Conservation (phyloP, 805 yeast species). For the Cyberlindnera mycetangii region DNA sequence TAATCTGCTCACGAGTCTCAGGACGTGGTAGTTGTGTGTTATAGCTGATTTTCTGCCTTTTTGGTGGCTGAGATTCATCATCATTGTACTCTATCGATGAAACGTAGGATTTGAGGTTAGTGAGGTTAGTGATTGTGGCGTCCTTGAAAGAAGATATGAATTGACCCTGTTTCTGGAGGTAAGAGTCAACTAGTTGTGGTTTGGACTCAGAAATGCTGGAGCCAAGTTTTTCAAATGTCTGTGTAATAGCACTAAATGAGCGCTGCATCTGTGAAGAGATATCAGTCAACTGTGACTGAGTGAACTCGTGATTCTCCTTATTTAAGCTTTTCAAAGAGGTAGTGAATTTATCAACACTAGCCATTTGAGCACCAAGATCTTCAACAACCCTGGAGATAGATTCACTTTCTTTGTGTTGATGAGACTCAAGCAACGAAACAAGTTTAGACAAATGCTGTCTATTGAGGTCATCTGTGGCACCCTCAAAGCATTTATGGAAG, state of each 20-base stretch:
- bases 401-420: conserved; percentile 5
- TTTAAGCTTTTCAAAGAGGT: conserved; percentile 13
- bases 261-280: conserved; percentile 15
- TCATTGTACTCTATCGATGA: conserved; percentile 7
- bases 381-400: conserved; percentile 1
- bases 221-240: conserved; percentile 13
- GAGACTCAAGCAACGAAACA: conserved; percentile 17
- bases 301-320: conserved; percentile 15
- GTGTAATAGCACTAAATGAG: conserved; percentile 15
- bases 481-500: background rate
- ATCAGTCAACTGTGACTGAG: conserved; percentile 13
- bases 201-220: conserved; percentile 13
- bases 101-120: conserved; percentile 5
- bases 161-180: conserved; percentile 9
- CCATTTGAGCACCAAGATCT: conserved; percentile 14
- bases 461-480: conserved; percentile 15
- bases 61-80: conserved; percentile 19
- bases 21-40: conserved; percentile 13
- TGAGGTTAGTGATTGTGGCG: conserved; percentile 7
- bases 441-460: conserved; percentile 19
- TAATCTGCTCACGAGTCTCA: conserved; percentile 17
- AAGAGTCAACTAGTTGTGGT: conserved; percentile 20
- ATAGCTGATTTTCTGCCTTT: conserved; percentile 19
- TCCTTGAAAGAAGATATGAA: conserved; percentile 7
- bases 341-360: conserved; percentile 10